These are phyloP conservation scores for Nicotiana attenuata DNA, from an alignment of 257 asterid species.

Conservation along the genomic window DNA sequence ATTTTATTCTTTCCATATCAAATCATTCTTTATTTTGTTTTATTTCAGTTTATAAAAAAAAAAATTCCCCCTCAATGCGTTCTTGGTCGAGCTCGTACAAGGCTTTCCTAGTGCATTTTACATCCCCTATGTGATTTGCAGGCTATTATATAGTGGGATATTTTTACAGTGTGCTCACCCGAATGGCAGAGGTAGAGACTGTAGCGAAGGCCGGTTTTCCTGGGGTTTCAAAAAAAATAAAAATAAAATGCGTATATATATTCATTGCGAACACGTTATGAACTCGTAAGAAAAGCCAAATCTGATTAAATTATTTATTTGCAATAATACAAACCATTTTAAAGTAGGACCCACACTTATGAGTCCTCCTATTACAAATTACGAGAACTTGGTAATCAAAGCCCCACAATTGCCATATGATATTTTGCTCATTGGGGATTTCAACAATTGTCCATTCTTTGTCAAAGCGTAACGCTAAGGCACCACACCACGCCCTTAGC, in stretches of 20 bases:
- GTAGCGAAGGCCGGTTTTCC: too few relatives aligned
- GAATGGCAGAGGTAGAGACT: too few relatives aligned
- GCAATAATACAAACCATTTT: conserved; percentile 3
- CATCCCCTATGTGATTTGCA: too few relatives aligned
- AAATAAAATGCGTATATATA: too few relatives aligned
- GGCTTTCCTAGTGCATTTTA: too few relatives aligned
- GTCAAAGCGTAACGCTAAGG: conserved; percentile 12
- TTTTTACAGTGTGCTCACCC: too few relatives aligned
- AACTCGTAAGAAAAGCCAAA: neutral
- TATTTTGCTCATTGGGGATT: neutral
- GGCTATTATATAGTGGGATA: too few relatives aligned
- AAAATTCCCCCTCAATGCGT: neutral
- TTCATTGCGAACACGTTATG: neutral
- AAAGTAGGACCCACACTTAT: neutral
- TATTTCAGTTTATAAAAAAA: neutral
- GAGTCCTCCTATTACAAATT: neutral
- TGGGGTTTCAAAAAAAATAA: neutral
- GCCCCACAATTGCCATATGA: conserved; percentile 15
- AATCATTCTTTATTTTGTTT: neutral
- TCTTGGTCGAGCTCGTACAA: too few relatives aligned
- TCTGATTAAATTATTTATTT: neutral
- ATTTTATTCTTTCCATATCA: neutral
- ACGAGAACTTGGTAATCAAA: conserved; percentile 24
- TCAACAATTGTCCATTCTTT: neutral
- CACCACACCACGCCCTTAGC: neutral